Base-by-base conservation (phyloP, 2,329 filamentous ascomycete species). In the Niveomyces coronatus region DNA sequence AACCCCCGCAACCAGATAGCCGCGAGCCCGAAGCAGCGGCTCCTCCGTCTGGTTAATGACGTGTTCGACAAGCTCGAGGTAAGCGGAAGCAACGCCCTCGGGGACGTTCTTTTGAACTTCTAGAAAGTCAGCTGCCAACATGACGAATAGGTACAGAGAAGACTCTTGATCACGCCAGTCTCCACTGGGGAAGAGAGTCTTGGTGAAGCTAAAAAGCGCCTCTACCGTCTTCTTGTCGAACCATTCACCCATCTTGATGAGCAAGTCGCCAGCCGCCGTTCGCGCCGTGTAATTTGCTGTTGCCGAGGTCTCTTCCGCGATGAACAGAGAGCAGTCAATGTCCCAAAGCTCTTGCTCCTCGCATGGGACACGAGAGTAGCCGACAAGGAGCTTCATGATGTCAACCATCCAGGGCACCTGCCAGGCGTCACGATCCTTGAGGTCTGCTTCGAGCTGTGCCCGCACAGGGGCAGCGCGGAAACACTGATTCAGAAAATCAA, bases 291-390 rank as follows among this genome's bases (percentile, higher is more conserved):
- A 98, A 58, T 96, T 96, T 22, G 88, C 85, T 10, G 87, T 94
- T 14, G 95, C 83, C 3, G 87, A 89, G 2, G 86, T 89, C 62
- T 96, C 89, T 60, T 98, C 91, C 1, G 87, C 89, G 32, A 98
- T 70, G 60, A 93, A 98, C 3, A 98, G 74, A 42, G 94, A 96
- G 48, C 93, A 83, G 58, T 98, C 91, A 45, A 95, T 86, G 49
- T 95, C 86, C 91, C 91, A 98, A 9, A 98, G 64, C 7, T 85
- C 86, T 61, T 95, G 86, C 54, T 96, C 91, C 57, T 98, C 91
- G 19, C 77, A 79, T 2, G 84, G 88, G 49, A 98, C 93, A 47
- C 89, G 85, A 10, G 87, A 82, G 60, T 94, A 96, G 1, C 79
- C 77, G 15, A 87, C 78, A 9, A 87, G 76, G 47, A 95, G 72